Conservation (phyloP, 106 monocot genomes). For the Dioscorea zingiberensis region DNA sequence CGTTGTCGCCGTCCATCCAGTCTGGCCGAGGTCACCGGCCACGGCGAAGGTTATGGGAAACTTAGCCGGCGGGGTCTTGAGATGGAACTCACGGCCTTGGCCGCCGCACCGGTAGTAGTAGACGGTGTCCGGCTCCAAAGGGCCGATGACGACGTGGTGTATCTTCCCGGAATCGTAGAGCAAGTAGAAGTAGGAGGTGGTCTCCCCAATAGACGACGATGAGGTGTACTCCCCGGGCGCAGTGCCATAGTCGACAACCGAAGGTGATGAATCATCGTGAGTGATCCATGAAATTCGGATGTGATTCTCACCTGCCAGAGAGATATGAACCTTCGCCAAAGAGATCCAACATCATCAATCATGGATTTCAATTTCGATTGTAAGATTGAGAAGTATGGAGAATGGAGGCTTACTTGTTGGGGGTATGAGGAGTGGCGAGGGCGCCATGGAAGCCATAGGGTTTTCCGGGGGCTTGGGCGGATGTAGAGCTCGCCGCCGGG, state of each 20-base stretch:
- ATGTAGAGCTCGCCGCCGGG: conserved; percentile 27
- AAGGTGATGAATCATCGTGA: conserved; percentile 39
- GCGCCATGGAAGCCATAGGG: conserved; percentile 26
- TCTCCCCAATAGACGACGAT: conserved; percentile 59
- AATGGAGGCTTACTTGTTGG: conserved; percentile 26
- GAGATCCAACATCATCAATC: background rate
- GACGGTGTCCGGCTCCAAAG: conserved; percentile 53
- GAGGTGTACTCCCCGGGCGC: conserved; percentile 43
- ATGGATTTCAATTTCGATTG: background rate
- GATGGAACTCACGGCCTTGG: conserved; percentile 57
- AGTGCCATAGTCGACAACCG: conserved; percentile 86
- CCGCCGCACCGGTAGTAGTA: conserved; percentile 83
- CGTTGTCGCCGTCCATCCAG: conserved; percentile 79
- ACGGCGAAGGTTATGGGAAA: conserved; percentile 80
- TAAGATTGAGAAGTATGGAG: no score
- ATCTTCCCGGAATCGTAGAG: conserved; percentile 79
- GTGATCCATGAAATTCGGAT: conserved; percentile 89
- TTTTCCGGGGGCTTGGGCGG: conserved; percentile 27
- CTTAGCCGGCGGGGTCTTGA: conserved; percentile 82
- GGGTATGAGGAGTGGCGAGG: conserved; percentile 19
- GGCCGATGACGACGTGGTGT: conserved; percentile 87
- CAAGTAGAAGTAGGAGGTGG: conserved; percentile 70
- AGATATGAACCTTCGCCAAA: conserved; percentile 79
- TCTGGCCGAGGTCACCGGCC: conserved; percentile 92
- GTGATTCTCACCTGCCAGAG: conserved; percentile 77